A percentile compares a stretch with the other conserved stretches of the same genome.
These are phyloP conservation scores for Blastosporella zonata DNA, from an alignment of 1,284 basidiomycete species.

Conservation along the genomic window DNA sequence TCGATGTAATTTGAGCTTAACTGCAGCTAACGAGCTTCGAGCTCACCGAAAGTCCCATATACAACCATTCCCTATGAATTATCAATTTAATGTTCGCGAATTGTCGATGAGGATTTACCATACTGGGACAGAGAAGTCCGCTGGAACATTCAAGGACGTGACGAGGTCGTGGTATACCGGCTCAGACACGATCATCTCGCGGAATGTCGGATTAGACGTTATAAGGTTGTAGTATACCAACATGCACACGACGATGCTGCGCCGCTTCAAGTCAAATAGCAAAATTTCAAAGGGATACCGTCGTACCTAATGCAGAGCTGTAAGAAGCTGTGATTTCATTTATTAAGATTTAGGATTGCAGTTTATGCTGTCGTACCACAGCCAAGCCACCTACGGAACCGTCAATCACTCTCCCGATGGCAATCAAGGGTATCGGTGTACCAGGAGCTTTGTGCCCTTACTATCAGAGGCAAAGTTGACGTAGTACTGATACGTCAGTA, in stretches of 20 bases:
- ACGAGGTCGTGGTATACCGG: conserved; percentile 6
- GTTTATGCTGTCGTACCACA: neutral
- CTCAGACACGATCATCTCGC: conserved; percentile 4
- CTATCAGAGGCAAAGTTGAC: conserved; percentile 4
- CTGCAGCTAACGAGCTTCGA: neutral
- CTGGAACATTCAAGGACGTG: conserved; percentile 2
- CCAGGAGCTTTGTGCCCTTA: neutral
- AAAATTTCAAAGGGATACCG: neutral
- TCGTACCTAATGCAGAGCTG: conserved; percentile 4
- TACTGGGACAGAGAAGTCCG: neutral
- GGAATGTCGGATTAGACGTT: no score
- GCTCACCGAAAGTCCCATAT: conserved; percentile 4
- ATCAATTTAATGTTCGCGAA: no score
- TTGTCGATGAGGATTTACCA: neutral
- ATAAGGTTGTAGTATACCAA: conserved; percentile 6
- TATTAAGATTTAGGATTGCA: neutral
- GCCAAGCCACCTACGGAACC: neutral
- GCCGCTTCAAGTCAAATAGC: neutral
- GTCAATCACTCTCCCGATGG: neutral
- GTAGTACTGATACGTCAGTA: conserved; percentile 6
- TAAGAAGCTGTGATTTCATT: neutral
- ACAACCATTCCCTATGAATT: neutral
- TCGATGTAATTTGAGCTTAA: neutral
- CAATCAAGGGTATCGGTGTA: neutral
- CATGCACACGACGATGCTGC: conserved; percentile 6